phyloP scores from a whole-genome alignment of 192 early-diverging fungal genomes.

The Backusella westeae region DNA sequence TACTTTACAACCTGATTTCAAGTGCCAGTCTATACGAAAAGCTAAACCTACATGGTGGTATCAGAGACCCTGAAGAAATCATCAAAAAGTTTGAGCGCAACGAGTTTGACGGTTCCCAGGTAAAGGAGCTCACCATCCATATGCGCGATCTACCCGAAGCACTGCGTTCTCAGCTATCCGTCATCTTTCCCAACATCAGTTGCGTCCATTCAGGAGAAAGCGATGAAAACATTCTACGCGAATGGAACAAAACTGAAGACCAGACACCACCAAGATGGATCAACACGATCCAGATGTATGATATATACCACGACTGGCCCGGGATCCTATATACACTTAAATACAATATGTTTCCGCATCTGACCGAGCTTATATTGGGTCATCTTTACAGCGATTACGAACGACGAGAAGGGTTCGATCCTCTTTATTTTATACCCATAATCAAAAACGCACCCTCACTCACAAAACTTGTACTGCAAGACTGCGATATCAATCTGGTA shows the following conservation, averaged over 20 bases:
- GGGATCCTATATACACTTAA: neutral
- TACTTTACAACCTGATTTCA: neutral
- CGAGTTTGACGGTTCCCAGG: neutral
- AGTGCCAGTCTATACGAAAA: neutral
- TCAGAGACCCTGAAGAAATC: neutral
- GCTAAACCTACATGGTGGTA: neutral
- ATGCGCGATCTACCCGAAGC: neutral
- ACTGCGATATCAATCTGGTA: neutral
- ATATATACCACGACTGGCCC: neutral
- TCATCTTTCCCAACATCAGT: neutral
- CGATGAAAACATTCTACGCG: neutral
- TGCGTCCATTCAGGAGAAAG: neutral
- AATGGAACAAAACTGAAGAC: neutral
- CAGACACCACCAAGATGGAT: neutral
- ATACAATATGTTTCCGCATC: neutral
- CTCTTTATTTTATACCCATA: neutral
- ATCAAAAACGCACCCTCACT: neutral
- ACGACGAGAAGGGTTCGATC: neutral
- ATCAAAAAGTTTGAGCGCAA: neutral
- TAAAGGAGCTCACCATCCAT: neutral
- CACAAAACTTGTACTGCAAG: neutral
- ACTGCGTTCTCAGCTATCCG: neutral
- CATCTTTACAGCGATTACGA: neutral
- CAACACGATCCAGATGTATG: neutral
- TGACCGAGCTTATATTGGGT: neutral